Evolutionary conservation across 768 basidiomycete species (phyloP), one percentile per base, ranked within the genome.

Genomic region (Agrocybe chaxingu): DNA sequence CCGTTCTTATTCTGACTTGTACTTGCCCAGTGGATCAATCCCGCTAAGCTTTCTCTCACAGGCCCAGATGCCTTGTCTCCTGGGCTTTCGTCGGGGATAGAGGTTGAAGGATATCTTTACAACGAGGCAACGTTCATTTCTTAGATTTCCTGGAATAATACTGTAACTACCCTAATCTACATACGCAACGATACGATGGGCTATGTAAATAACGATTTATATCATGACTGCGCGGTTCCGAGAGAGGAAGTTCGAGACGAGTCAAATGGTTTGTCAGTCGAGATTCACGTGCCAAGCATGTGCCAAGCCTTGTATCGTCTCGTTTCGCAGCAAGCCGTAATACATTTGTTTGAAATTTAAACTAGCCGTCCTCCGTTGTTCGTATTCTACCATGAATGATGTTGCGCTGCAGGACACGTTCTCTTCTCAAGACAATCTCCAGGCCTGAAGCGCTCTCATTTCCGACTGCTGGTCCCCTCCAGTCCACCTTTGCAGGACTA

Each of bases 111-210:
- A 4, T 60, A 63, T 38, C 37, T 91, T n/a, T 98, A 89, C 75
- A 89, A 81, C 62, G 95, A 98, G 65, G 90, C 92, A 0, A 87
- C 93, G 2, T 97, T 89, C 70, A 90, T 98, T 61, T 95, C 92
- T 42, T 74, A 53, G 45, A 53, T 44, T 42, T 45, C 18, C 51
- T 19, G 42, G 24, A 38, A 51, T 24, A 39, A 55, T 32, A 39
- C 30, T 49, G 43, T 44, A 49, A 50, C 31, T 54, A 54, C 32
- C 33, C 49, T 49, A 45, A 32, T 43, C 16, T 39, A 42, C 44
- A 52, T 52, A 52, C 41, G 43, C 51, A 45, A 41, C 38, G 39
- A 24, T 42, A 39, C 16, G 16, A 16, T 16, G 16, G 16, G 16
- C 16, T 16, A 16, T 16, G 16, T 16, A 16, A 16, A 16, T 18